A percentile compares a stretch with the other conserved stretches of the same genome.
phyloP scores from a whole-genome alignment of 2,329 filamentous ascomycete species.

The Alternaria brassicae region DNA sequence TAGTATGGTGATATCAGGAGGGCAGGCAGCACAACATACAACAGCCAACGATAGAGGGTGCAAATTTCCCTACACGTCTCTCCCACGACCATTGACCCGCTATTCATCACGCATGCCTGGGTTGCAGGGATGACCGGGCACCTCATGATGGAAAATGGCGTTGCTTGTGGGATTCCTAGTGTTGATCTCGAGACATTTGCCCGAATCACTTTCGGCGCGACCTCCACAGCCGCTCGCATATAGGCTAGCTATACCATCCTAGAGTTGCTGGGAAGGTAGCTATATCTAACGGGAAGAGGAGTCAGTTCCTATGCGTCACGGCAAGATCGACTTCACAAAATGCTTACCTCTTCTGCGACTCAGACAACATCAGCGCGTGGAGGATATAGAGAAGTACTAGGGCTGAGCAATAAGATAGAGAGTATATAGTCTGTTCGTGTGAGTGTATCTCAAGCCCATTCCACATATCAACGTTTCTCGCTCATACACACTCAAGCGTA shows the following conservation, averaged over 20 bases:
- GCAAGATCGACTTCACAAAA: background rate
- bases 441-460: background rate
- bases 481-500: background rate
- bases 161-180: background rate
- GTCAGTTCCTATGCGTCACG: background rate
- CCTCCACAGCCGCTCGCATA: background rate
- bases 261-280: background rate
- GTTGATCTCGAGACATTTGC: background rate
- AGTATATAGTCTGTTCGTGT: background rate
- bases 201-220: background rate
- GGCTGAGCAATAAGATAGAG: background rate
- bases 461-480: background rate
- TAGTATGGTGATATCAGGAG: background rate
- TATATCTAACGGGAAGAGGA: background rate
- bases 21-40: background rate
- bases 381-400: background rate
- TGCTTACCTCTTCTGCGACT: background rate
- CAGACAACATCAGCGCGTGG: background rate
- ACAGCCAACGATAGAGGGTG: background rate
- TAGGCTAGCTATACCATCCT: background rate
- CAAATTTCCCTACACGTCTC: background rate
- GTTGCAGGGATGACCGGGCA: background rate
- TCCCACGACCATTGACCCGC: background rate
- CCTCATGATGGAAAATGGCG: background rate
- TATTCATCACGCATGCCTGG: background rate